Evolutionary conservation across 768 basidiomycete species (phyloP).

Genomic region (Polyporus arcularius): DNA sequence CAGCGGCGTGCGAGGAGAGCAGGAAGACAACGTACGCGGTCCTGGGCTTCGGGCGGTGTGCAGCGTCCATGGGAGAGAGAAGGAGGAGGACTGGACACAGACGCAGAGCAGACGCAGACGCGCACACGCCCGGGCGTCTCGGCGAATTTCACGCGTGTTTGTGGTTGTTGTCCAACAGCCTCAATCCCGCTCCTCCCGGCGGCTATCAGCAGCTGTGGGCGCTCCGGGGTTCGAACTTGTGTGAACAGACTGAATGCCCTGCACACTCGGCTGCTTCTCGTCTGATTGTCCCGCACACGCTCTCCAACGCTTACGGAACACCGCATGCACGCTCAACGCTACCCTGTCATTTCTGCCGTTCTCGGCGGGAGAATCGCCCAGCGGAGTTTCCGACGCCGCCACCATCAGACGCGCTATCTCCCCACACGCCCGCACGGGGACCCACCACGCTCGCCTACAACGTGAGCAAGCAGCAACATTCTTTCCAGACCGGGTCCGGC

Average conservation of each 20-base stretch:
- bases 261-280: constrained; percentile 7
- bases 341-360: constrained; percentile 10
- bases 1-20: neutral
- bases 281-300: constrained; percentile 12
- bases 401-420: neutral
- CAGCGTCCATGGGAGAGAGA: constrained; percentile 28
- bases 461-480: neutral
- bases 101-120: neutral
- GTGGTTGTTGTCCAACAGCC: constrained; percentile 21
- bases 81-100: neutral
- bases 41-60: constrained; percentile 46
- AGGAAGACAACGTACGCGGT: constrained; percentile 51
- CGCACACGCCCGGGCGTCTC: constrained; percentile 9
- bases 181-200: constrained; percentile 19
- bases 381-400: neutral
- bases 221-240: neutral
- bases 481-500: neutral
- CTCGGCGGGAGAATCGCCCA: constrained; percentile 3
- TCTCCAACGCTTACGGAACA: constrained; percentile 1
- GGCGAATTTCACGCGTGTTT: constrained; percentile 24
- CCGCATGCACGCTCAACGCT: neutral
- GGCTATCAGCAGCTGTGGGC: constrained; percentile 21
- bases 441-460: neutral
- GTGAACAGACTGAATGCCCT: constrained; percentile 12
- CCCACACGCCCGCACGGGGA: neutral